Evolutionary conservation across 2,329 filamentous ascomycete genomes (phyloP).

Genomic region (Sphaerulina musiva): DNA sequence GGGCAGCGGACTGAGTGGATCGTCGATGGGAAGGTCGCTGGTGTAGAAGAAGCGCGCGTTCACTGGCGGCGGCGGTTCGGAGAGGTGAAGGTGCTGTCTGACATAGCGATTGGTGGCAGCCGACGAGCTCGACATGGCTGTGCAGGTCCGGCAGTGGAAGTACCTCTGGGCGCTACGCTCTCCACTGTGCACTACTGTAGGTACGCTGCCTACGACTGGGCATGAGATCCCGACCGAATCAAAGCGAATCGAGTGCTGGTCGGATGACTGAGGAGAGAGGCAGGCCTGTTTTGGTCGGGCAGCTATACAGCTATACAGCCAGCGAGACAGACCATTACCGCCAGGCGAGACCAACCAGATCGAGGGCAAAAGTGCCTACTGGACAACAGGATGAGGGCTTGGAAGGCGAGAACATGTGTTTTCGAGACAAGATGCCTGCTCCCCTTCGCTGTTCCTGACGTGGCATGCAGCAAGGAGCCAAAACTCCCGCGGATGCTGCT

Average conservation of each 20-base stretch:
- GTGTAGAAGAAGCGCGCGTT: conserved; percentile 36
- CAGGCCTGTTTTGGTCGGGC: neutral
- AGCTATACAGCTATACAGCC: neutral
- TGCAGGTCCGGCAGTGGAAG: neutral
- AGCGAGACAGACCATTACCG: neutral
- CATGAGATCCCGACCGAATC: neutral
- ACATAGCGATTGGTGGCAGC: conserved; percentile 34
- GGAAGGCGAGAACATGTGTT: neutral
- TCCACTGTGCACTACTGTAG: neutral
- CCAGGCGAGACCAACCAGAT: neutral
- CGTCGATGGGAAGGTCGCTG: conserved; percentile 34
- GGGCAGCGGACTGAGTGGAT: conserved; percentile 36
- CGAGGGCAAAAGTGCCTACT: neutral
- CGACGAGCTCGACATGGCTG: conserved; percentile 8
- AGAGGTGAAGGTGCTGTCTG: conserved; percentile 39
- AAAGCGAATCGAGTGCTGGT: neutral
- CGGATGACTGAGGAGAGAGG: neutral
- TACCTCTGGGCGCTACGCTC: neutral
- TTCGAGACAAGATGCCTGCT: neutral
- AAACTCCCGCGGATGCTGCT: neutral
- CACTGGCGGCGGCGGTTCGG: conserved; percentile 32
- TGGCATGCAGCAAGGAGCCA: neutral
- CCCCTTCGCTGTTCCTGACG: neutral
- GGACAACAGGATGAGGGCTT: too few relatives aligned
- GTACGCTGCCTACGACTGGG: neutral